These are phyloP conservation scores for Durotheca rogersii DNA, from an alignment of 495 filamentous ascomycete genomes.

Conservation along the genomic window DNA sequence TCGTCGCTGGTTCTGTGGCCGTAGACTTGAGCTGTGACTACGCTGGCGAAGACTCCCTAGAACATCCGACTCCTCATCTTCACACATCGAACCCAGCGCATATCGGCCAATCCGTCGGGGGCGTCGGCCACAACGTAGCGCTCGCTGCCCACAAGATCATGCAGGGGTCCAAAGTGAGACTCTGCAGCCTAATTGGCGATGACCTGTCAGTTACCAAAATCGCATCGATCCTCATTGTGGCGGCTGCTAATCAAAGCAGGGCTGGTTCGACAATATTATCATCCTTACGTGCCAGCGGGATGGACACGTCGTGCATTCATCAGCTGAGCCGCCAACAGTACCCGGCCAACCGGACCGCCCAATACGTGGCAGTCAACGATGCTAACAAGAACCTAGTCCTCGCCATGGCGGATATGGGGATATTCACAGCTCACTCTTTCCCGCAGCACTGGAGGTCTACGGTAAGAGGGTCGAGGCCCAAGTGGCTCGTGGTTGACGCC, in stretches of 20 bases:
- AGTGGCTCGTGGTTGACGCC: slow-evolving; percentile 77
- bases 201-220: slow-evolving; percentile 54
- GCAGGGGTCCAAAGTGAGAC: slow-evolving; percentile 49
- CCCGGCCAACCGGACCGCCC: slow-evolving; percentile 65
- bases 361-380: slow-evolving; percentile 91
- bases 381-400: slow-evolving; percentile 73
- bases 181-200: slow-evolving; percentile 75
- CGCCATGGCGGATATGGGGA: slow-evolving; percentile 93
- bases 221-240: neutral
- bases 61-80: slow-evolving; percentile 50
- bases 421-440: slow-evolving; percentile 62
- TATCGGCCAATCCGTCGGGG: slow-evolving; percentile 80
- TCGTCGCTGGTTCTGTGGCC: slow-evolving; percentile 87
- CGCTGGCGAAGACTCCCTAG: slow-evolving; percentile 42
- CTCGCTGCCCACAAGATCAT: slow-evolving; percentile 64
- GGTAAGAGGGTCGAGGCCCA: slow-evolving; percentile 56
- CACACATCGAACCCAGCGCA: slow-evolving; percentile 85
- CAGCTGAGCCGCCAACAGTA: slow-evolving; percentile 50
- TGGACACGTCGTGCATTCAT: slow-evolving; percentile 64
- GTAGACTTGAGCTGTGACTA: slow-evolving; percentile 87
- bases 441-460: slow-evolving; percentile 60
- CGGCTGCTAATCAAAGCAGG: slow-evolving; percentile 25
- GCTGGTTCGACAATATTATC: slow-evolving; percentile 70
- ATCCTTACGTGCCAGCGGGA: slow-evolving; percentile 58
- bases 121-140: slow-evolving; percentile 94